Percentiles rank a stretch among this genome's conserved stretches.
phyloP scores from a whole-genome alignment of 305 asterid species.

The Solanum hybrid region DNA sequence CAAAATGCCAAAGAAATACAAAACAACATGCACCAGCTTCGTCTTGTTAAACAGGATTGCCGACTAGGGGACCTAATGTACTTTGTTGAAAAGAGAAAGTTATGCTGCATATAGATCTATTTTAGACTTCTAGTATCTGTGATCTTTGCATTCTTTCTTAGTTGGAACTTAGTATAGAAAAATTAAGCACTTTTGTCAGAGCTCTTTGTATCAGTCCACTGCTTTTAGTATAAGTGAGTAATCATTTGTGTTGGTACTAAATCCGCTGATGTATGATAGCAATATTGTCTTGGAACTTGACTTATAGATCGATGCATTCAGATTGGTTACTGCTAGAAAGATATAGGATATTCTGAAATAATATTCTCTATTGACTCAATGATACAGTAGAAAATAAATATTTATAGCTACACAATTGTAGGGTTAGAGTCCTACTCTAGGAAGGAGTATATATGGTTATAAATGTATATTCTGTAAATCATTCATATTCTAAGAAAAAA shows the following conservation, averaged over 20 bases:
- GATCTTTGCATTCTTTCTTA: not conserved
- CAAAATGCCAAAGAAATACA: not conserved
- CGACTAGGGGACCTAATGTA: not conserved
- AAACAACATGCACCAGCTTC: not conserved
- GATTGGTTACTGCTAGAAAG: conserved; percentile 17
- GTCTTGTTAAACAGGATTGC: not conserved
- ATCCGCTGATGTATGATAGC: not conserved
- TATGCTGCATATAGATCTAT: not conserved
- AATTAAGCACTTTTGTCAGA: not conserved
- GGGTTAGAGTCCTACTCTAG: too few species aligned
- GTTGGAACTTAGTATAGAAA: not conserved
- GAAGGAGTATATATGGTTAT: too few species aligned
- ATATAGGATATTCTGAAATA: not conserved
- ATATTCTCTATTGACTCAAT: not conserved
- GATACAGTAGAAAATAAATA: not conserved
- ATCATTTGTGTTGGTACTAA: not conserved
- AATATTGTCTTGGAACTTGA: too few species aligned
- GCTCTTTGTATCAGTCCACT: not conserved
- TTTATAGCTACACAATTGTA: too few species aligned
- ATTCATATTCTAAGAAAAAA: not conserved
- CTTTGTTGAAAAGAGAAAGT: not conserved
- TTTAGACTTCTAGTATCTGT: too few species aligned
- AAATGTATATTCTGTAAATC: not conserved
- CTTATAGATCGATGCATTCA: too few species aligned
- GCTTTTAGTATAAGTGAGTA: not conserved